These are phyloP conservation scores for Russula lepida DNA, from an alignment of 768 basidiomycete genomes.

Conservation along the genomic window DNA sequence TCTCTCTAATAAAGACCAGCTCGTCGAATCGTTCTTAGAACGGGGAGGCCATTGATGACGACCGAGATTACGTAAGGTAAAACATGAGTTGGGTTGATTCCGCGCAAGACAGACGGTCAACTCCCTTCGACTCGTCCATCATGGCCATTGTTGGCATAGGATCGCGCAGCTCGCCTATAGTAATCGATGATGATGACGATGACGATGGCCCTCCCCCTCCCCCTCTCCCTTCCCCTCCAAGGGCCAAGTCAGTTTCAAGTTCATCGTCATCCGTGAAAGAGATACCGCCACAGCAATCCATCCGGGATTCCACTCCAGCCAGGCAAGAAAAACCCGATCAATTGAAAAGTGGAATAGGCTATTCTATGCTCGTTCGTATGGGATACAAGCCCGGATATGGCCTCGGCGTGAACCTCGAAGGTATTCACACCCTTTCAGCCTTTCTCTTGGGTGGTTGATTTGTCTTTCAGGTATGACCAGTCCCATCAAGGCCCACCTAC, in stretches of 20 bases:
- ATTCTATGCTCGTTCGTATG: constrained; percentile 19
- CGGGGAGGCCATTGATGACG: neutral
- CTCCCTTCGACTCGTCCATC: neutral
- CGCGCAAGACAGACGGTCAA: no score
- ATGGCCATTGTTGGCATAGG: constrained; percentile 14
- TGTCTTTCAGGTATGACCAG: constrained; percentile 10
- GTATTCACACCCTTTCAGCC: constrained; percentile 6
- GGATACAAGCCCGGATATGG: constrained; percentile 18
- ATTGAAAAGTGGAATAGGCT: constrained; percentile 9
- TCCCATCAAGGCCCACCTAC: constrained; percentile 3
- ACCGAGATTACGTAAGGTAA: constrained; percentile 6
- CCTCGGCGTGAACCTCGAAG: constrained; percentile 20
- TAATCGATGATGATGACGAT: constrained; percentile 20
- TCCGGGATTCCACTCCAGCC: neutral
- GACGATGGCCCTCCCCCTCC: no score
- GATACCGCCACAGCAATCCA: neutral
- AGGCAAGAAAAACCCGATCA: neutral
- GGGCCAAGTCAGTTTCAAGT: neutral
- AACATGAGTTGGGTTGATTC: no score
- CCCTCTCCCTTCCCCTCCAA: neutral
- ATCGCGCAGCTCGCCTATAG: constrained; percentile 17
- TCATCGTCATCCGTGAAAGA: neutral
- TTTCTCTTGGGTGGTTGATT: constrained; percentile 18
- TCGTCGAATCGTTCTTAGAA: no score
- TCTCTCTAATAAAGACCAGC: no score